Conservation (phyloP, 2,329 filamentous ascomycete species). For the Arthrobotrys entomopaga region DNA sequence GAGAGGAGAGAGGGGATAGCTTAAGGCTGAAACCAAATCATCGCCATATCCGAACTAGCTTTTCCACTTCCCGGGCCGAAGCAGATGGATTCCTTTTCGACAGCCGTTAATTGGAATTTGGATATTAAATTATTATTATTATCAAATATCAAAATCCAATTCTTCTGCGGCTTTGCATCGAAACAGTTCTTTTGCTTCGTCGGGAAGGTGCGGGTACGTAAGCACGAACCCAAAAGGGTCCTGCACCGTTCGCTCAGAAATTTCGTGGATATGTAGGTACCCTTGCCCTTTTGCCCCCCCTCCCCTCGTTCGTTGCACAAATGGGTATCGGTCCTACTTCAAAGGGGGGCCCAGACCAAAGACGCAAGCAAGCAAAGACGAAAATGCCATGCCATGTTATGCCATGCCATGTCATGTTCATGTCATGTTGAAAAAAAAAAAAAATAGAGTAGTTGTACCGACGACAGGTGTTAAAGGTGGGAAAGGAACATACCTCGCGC, state of each 20-base stretch:
- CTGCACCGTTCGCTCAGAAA: neutral
- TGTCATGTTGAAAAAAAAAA: too few relatives aligned
- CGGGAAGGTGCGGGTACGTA: conserved; percentile 38
- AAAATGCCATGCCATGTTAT: too few relatives aligned
- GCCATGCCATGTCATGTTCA: too few relatives aligned
- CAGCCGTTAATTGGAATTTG: too few relatives aligned
- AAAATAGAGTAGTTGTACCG: too few relatives aligned
- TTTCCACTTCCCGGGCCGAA: conserved; percentile 21
- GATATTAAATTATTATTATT: too few relatives aligned
- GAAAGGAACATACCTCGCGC: conserved; percentile 48
- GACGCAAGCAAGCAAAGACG: too few relatives aligned
- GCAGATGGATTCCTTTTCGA: conserved; percentile 5
- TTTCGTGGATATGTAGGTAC: conserved; percentile 18
- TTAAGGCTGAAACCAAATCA: conserved; percentile 51
- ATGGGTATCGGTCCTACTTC: neutral
- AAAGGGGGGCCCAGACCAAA: conserved; percentile 3
- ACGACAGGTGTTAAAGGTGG: too few relatives aligned
- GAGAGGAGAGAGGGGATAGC: too few relatives aligned
- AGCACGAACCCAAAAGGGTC: too few relatives aligned
- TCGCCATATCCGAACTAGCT: conserved; percentile 23
- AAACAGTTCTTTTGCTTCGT: conserved; percentile 1
- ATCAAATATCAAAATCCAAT: too few relatives aligned
- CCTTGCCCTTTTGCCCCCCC: conserved; percentile 5
- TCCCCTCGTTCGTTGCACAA: neutral
- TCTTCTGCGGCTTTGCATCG: neutral